Conservation (phyloP, 2,329 filamentous ascomycete species). For the Endoconidiophora laricicola region DNA sequence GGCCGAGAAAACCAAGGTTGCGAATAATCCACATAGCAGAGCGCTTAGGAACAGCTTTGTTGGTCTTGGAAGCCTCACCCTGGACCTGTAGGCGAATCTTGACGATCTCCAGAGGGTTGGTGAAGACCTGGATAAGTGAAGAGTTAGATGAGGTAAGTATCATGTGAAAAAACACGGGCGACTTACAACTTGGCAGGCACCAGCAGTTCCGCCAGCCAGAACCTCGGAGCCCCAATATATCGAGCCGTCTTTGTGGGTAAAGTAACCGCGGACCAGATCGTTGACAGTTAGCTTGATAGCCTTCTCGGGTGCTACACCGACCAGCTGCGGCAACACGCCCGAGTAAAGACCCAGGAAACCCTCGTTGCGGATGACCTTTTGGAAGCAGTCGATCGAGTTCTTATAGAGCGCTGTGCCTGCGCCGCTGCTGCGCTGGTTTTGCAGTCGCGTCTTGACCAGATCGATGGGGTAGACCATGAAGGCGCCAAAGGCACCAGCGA, state of each 20-base stretch:
- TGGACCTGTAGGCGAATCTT: slow-evolving; percentile 98
- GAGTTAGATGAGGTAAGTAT: slow-evolving; percentile 9
- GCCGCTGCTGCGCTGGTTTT: slow-evolving; percentile 76
- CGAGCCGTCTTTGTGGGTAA: slow-evolving; percentile 55
- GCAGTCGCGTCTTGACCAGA: slow-evolving; percentile 94
- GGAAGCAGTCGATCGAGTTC: slow-evolving; percentile 90
- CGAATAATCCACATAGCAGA: slow-evolving; percentile 96
- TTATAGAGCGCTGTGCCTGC: slow-evolving; percentile 86
- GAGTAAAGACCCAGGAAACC: slow-evolving; percentile 83
- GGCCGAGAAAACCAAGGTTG: slow-evolving; percentile 80
- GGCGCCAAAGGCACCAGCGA: slow-evolving; percentile 91
- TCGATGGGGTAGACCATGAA: slow-evolving; percentile 99
- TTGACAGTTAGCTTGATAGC: slow-evolving; percentile 99
- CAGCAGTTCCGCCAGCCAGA: slow-evolving; percentile 73
- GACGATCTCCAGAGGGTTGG: slow-evolving; percentile 95
- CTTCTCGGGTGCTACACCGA: slow-evolving; percentile 97
- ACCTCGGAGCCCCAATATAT: slow-evolving; percentile 62
- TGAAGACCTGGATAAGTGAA: slow-evolving; percentile 53
- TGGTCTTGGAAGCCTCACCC: slow-evolving; percentile 80
- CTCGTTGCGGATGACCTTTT: slow-evolving; percentile 86
- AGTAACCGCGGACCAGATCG: slow-evolving; percentile 65
- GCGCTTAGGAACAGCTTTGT: slow-evolving; percentile 58
- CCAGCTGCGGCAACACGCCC: slow-evolving; percentile 82
- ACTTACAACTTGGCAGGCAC: slow-evolving; percentile 89
- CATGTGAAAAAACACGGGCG: not conserved